phyloP scores from a whole-genome alignment of 495 filamentous ascomycete species.

The Podospora tetraspora region DNA sequence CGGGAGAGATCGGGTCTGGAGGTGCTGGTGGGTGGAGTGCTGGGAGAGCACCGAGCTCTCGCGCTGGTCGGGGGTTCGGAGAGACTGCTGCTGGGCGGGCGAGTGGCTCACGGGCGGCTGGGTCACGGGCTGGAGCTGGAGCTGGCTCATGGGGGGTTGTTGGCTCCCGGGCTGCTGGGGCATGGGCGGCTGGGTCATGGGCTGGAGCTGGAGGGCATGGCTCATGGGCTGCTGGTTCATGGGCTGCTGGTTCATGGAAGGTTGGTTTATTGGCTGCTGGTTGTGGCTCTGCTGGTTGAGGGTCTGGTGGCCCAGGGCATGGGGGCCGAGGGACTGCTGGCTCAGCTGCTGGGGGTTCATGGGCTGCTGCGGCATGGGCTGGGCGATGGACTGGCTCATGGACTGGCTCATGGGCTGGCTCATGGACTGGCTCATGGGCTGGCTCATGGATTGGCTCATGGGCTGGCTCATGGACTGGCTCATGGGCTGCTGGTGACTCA shows the following conservation, averaged over 20 bases:
- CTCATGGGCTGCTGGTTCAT: constrained; percentile 17
- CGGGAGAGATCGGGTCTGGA: constrained; percentile 23
- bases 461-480: constrained; percentile 12
- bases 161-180: constrained; percentile 21
- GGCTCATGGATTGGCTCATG: not conserved
- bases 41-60: constrained; percentile 29
- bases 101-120: constrained; percentile 16
- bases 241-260: constrained; percentile 17
- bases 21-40: constrained; percentile 23
- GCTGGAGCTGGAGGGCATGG: constrained; percentile 7
- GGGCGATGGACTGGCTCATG: constrained; percentile 7
- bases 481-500: constrained; percentile 14
- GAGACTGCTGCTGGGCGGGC: constrained; percentile 23
- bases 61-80: constrained; percentile 30
- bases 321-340: constrained; percentile 21
- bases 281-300: constrained; percentile 19
- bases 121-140: constrained; percentile 22
- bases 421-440: constrained; percentile 8
- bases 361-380: constrained; percentile 13
- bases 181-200: constrained; percentile 21
- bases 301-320: constrained; percentile 17
- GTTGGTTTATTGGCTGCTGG: constrained; percentile 15
- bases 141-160: constrained; percentile 19
- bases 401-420: constrained; percentile 11
- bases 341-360: constrained; percentile 20